Evolutionary conservation across 306 rosid genomes (phyloP).

Genomic region (Prinsepia uniflora): DNA sequence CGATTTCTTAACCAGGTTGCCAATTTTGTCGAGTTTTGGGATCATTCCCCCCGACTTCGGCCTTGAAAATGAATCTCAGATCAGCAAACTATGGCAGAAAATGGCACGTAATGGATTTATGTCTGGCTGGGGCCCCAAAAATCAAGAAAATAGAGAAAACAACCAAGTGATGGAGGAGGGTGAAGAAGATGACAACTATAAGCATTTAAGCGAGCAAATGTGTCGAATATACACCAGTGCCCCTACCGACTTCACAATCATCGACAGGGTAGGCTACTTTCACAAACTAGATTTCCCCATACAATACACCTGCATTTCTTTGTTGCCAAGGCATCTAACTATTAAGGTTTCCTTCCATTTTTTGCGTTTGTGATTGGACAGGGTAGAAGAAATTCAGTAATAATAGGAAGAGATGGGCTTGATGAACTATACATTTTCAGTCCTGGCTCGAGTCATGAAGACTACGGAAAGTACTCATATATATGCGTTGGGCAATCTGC

Average conservation of each 20-base stretch:
- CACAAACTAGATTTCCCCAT: neutral
- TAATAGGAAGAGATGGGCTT: conserved; percentile 66
- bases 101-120: conserved; percentile 30
- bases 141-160: conserved; percentile 16
- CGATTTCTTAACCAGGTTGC: conserved; percentile 40
- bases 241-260: conserved; percentile 62
- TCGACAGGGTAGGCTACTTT: conserved; percentile 85
- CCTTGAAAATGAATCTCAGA: conserved; percentile 24
- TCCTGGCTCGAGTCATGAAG: conserved; percentile 65
- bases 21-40: conserved; percentile 45
- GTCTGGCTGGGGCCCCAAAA: conserved; percentile 33
- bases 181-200: conserved; percentile 65
- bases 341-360: neutral
- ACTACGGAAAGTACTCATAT: conserved; percentile 54
- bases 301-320: neutral
- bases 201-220: conserved; percentile 49
- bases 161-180: conserved; percentile 33
- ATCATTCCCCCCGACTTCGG: conserved; percentile 50
- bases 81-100: conserved; percentile 38
- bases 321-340: no score
- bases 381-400: conserved; percentile 89
- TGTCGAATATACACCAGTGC: conserved; percentile 66
- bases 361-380: conserved; percentile 25
- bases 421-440: conserved; percentile 70
- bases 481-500: conserved; percentile 73